Base-by-base conservation (phyloP, 2,329 filamentous ascomycete genomes). In the Westerdykella ornata region DNA sequence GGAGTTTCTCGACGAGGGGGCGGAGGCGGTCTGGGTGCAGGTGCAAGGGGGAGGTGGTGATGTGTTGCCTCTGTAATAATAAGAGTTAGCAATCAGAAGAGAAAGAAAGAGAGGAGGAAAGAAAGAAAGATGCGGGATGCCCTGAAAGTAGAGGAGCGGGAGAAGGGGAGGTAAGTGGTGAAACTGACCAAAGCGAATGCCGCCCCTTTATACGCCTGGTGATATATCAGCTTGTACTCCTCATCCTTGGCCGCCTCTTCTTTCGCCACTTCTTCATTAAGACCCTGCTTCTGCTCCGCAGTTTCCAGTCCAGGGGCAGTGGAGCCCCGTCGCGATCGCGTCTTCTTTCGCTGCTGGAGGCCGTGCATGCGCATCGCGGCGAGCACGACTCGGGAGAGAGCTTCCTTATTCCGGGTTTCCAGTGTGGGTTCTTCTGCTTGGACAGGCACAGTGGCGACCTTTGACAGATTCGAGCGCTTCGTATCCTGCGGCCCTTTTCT, bases 341-440 rank as follows among this genome's bases (percentile, higher is more conserved):
- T 56, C 52, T 66, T 57, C 52, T 67, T 71, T 32, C 62, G 58
- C 44, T 72, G 71, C 28, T 71, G 67, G 7, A 74, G 45, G 1
- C 73, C 73, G 45, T 74, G 67, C 45, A 76, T 64, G 1, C 73
- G 70, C 72, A 76, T 73, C 3, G 71, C 73, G 5, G 73, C 69
- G 69, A 76, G 72, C 17, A 75, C 68, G 4, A 73, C 61, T n/a
- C 69, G 64, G 0, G 70, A 70, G 3, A 76, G 57, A 2, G 67
- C 54, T n/a, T 72, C 70, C 44, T 74, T 75, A 53, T 76, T 76
- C n/a, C 61, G 50, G 3, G 57, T 57, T 38, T 69, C 65, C 2
- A 54, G 60, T 1, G 57, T 61, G 2, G 60, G 57, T 18, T 66
- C 62, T 37, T 62, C 59, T 1, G 58, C 45, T 8, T 57, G 53